phyloP scores from a whole-genome alignment of 2,329 filamentous ascomycete species.

The Leptodontidium sp. region DNA sequence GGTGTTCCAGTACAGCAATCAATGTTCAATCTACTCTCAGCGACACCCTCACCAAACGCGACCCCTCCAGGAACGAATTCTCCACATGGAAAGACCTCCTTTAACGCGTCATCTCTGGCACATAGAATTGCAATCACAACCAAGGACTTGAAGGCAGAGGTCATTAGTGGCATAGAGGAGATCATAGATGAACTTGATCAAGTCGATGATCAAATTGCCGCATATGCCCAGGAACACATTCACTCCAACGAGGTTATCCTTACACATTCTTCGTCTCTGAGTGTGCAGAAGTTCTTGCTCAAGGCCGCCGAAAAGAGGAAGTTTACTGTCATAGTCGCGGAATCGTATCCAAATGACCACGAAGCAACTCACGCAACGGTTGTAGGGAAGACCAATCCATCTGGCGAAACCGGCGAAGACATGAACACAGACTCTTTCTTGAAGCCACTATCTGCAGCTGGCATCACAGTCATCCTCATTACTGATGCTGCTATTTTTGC shows the following conservation, averaged over 20 bases:
- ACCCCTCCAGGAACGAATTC: constrained; percentile 62
- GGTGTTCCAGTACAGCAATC: constrained; percentile 66
- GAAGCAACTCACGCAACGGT: constrained; percentile 68
- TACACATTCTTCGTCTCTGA: constrained; percentile 84
- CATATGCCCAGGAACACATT: constrained; percentile 88
- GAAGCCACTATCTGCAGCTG: constrained; percentile 79
- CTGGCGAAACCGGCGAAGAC: constrained; percentile 50
- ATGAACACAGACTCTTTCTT: constrained; percentile 64
- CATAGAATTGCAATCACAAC: constrained; percentile 43
- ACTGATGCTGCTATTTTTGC: constrained; percentile 88
- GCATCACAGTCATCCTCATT: constrained; percentile 84
- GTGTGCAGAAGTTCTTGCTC: constrained; percentile 88
- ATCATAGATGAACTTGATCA: constrained; percentile 95
- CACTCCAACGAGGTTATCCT: constrained; percentile 93
- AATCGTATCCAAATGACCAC: constrained; percentile 75
- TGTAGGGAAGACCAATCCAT: constrained; percentile 59
- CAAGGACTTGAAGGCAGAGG: constrained; percentile 84
- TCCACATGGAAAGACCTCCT: constrained; percentile 50
- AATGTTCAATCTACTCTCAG: constrained; percentile 87
- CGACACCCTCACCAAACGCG: constrained; percentile 62
- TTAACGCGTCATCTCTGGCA: constrained; percentile 42
- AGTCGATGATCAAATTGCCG: constrained; percentile 91
- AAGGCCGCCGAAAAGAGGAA: constrained; percentile 88
- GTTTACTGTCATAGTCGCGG: constrained; percentile 88
- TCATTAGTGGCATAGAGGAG: constrained; percentile 93